Base-by-base conservation (phyloP, 1,284 basidiomycete species). In the Trichosporon sp. region DNA sequence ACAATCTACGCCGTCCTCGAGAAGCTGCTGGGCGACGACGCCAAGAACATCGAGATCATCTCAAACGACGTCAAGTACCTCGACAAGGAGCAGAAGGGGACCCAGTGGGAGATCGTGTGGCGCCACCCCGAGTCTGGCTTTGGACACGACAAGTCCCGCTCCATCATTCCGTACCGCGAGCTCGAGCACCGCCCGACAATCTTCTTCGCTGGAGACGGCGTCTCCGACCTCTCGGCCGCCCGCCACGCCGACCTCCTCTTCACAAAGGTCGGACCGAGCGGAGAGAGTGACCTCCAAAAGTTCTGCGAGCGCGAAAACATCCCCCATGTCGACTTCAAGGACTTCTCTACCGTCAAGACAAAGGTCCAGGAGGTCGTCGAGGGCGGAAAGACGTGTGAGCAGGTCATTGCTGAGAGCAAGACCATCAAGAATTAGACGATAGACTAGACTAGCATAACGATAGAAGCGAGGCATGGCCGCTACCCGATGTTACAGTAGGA, bases 191-290 rank as follows among this genome's bases (percentile, higher is more conserved):
- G 87, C 14, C 94, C 94, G 2, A 88, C 86, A 0, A 82, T 95
- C 16, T 94, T 96, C 81, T 96, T 95, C 85, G 94, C 95, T 70
- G 94, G 94, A 0, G 94, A 97, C 75, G 94, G 94, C 54, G 94
- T 95, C 61, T 92, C 90, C 89, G 92, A 95, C 78, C 86, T 96
- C 79, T 92, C 90, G 9, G 94, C 94, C 1, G 94, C 94, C 0
- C 84, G 84, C 62, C 90, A 94, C 71, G 92, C 94, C 21, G 92
- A 96, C 80, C 82, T 93, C 19, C 84, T 97, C 27, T 95, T 95
- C 78, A 92, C 94, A 68, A 96, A 96, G 80, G 76, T 81, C 71
- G 91, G 90, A 73, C 81, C 82, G 0, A 86, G 86, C 68, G 88
- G 87, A 57, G 90, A 92, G 71, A 95, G 93, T 73, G 92, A 96